Evolutionary conservation across 768 basidiomycete species (phyloP).

Genomic region (Kwoniella mangroviensis): DNA sequence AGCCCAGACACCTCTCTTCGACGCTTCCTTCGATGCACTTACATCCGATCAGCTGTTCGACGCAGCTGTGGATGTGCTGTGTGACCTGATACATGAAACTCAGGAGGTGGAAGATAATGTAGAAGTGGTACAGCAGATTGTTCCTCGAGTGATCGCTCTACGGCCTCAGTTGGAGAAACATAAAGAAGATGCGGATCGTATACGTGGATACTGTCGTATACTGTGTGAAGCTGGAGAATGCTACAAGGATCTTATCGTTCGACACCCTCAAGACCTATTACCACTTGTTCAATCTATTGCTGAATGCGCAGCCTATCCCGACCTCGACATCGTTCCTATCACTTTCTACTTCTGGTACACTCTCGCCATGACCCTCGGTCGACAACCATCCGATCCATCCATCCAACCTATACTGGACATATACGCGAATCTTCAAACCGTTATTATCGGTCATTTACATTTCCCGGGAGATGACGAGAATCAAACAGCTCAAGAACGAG

Average conservation of each 20-base stretch:
- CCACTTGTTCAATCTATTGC: conserved; percentile 94
- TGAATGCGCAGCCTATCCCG: conserved; percentile 85
- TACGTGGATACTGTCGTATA: conserved; percentile 85
- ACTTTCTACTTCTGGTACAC: conserved; percentile 99
- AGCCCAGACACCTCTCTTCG: conserved; percentile 76
- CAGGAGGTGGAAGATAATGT: conserved; percentile 96
- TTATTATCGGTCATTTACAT: conserved; percentile 87
- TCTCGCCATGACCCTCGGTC: conserved; percentile 85
- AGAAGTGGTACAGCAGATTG: conserved; percentile 80
- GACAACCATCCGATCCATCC: conserved; percentile 62
- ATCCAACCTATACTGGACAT: conserved; percentile 72
- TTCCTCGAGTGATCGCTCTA: conserved; percentile 81
- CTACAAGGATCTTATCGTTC: conserved; percentile 83
- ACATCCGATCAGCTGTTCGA: conserved; percentile 88
- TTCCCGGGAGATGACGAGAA: conserved; percentile 74
- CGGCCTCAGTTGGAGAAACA: conserved; percentile 65
- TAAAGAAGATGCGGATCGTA: conserved; percentile 77
- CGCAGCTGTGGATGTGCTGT: conserved; percentile 84
- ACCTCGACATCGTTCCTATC: conserved; percentile 94
- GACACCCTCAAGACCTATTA: conserved; percentile 89
- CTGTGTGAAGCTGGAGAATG: conserved; percentile 98
- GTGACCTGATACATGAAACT: conserved; percentile 95
- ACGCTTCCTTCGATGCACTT: conserved; percentile 81
- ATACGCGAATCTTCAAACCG: conserved; percentile 78
- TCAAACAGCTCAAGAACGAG: conserved; percentile 80